Evolutionary conservation across 2,329 filamentous ascomycete species (phyloP), one percentile per base, ranked within the genome.

Genomic region (Claviceps sp.): DNA sequence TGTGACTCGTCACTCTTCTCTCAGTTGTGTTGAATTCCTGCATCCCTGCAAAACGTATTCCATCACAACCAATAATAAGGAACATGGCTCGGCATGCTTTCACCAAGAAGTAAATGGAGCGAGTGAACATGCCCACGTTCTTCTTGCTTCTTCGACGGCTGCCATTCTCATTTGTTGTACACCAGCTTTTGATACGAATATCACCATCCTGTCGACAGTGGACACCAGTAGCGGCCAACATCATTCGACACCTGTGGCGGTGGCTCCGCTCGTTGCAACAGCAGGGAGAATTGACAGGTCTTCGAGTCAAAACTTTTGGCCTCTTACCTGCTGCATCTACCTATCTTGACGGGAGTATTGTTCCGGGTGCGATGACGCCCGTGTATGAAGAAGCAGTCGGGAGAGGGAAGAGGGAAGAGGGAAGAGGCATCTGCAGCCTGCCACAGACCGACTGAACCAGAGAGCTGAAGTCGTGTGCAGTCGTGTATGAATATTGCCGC

Each of bases 21-120:
- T 17, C 4, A 9, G 29, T 48, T 22, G 34, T 47, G 47, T 52
- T 50, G 47, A 50, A 23, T 43, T 44, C 42, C 8, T 2, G 42
- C 34, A 23, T 20, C 36, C 39, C 29, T 47, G 51, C 20, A 52
- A 42, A 50, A 46, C 51, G 40, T 52, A 20, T 29, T 43, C 42
- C 4, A 14, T 45, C 11, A n/a, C 22, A 17, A 36, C 23, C 26
- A 50, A 46, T 20, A 5, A 20, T 20, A 5, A 20, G 26, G n/a
- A 39, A 11, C 13, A 48, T 34, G 36, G 39, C 29, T 36, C 39
- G 5, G 8, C 26, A 44, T 11, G 3, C 40, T 29, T 14, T 26
- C n/a, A 22, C 14, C 22, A 26, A 26, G 26, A 16, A 23, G 20
- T 44, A 16, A 23, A 16, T 4, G 23, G 16, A 17, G n/a, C 20